phyloP scores from a whole-genome alignment of 2,329 filamentous ascomycete species.

The Diaporthe sp. region DNA sequence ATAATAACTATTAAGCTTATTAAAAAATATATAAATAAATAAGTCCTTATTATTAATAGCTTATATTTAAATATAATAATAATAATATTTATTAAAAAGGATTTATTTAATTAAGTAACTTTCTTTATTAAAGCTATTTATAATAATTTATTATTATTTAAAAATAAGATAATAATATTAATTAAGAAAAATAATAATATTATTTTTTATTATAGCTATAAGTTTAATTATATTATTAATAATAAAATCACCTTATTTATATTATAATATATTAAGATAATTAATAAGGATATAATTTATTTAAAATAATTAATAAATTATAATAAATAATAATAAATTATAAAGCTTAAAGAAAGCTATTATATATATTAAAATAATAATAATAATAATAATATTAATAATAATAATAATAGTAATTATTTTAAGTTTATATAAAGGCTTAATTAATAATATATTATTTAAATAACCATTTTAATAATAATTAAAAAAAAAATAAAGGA shows the following conservation, averaged over 20 bases:
- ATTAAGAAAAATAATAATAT: not conserved
- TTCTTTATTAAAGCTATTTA: not conserved
- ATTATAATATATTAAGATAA: too few relatives aligned
- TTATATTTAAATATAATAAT: not conserved
- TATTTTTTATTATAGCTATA: not conserved
- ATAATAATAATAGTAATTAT: not conserved
- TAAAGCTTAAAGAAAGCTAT: too few relatives aligned
- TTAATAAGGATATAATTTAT: too few relatives aligned
- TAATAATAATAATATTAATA: not conserved
- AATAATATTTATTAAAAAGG: not conserved
- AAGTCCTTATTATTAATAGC: not conserved
- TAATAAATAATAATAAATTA: too few relatives aligned
- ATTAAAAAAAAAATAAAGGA: too few relatives aligned
- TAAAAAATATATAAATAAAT: not conserved
- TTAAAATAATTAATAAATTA: too few relatives aligned
- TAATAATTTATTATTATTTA: not conserved
- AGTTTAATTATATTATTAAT: too few relatives aligned
- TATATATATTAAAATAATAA: not conserved
- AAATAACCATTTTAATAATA: too few relatives aligned
- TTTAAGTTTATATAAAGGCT: not conserved
- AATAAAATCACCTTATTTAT: too few relatives aligned
- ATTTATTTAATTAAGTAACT: too few relatives aligned
- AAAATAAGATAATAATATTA: not conserved
- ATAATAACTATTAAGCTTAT: not conserved
- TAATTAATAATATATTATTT: too few relatives aligned